Conservation (phyloP, 495 filamentous ascomycete species). For the Endocarpon pusillum region DNA sequence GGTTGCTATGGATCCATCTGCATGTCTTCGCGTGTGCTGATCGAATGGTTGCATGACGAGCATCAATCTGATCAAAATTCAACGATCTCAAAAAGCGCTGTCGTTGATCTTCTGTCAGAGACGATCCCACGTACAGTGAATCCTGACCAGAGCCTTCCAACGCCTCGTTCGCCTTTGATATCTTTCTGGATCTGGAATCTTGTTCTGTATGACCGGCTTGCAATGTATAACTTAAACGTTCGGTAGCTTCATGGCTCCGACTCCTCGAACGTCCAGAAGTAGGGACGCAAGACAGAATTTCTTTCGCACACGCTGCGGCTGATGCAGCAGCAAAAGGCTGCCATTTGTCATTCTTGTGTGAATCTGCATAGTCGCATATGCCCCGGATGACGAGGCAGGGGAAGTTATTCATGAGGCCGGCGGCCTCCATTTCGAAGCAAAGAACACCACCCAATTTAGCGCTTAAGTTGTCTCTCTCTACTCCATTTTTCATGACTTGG, state of each 20-base stretch:
- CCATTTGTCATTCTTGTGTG: conserved; percentile 18
- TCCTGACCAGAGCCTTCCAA: too few species aligned
- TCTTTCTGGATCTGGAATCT: too few species aligned
- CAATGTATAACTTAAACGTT: too few species aligned
- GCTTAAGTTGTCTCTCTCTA: conserved; percentile 12
- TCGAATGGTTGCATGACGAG: conserved; percentile 10
- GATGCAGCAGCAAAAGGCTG: conserved; percentile 16
- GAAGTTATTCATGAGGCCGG: conserved; percentile 16
- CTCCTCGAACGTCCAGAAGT: too few species aligned
- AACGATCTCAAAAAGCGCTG: conserved; percentile 7
- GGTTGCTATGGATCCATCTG: conserved; percentile 18
- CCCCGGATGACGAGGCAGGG: conserved; percentile 18
- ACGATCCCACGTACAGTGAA: too few species aligned
- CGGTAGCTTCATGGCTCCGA: too few species aligned
- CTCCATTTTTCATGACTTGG: conserved; percentile 20
- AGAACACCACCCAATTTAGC: conserved; percentile 5
- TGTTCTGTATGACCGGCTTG: too few species aligned
- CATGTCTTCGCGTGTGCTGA: conserved; percentile 18
- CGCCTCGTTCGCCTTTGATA: too few species aligned
- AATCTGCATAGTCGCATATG: conserved; percentile 19
- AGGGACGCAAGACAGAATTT: conserved; percentile 5
- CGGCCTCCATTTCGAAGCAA: conserved; percentile 22
- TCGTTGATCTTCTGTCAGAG: conserved; percentile 3
- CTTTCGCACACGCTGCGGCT: conserved; percentile 14
- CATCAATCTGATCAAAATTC: conserved; percentile 11